Base-by-base conservation (phyloP, 2,329 filamentous ascomycete genomes). In the Diaporthe helianthi region DNA sequence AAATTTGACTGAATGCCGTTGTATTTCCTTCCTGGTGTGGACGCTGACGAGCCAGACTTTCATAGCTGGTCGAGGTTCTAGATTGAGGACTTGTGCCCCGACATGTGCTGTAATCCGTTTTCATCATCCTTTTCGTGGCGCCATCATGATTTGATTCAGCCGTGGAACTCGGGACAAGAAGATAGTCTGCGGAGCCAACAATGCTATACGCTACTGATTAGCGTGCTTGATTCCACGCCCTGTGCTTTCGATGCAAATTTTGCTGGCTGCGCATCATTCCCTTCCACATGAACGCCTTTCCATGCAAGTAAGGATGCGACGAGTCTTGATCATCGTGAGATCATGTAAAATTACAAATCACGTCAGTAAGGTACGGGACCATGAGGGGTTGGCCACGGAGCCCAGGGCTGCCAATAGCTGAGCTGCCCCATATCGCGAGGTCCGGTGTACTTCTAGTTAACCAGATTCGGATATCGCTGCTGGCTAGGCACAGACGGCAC, bases 401-500 rank as follows among this genome's bases (percentile, higher is more conserved):
- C 2, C 29, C 10, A 31, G 9, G 19, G 58, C 44, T 36, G 15
- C 58, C 41, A 63, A 8, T 49, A 47, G 19, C 44, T 63, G 12
- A 49, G 29, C 58, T 58, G 44, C 61, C 29, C 41, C 44, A 29
- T 44, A 65, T 60, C 65, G 9, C 31, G 53, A 60, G 46, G 41
- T 38, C 60, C 61, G 31, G 38, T 26, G 10, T 52, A 58, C 53
- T 31, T 13, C 64, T 60, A 69, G 29, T 67, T 67, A 24, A 69
- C 68, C 38, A 66, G 64, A 51, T 69, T 64, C 33, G 67, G 44
- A 33, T 69, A 71, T 17, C 67, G 70, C 29, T 69, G 70, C 46
- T 71, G 70, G 49, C 41, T 53, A 19, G 61, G 49, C 44, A 52
- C 33, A 22, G 67, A 64, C 15, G 68, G 58, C 5, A 53, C 49